A percentile compares a stretch with the other conserved stretches of the same genome.
phyloP scores from a whole-genome alignment of 495 filamentous ascomycete genomes.

The Penicillium subrubescens region DNA sequence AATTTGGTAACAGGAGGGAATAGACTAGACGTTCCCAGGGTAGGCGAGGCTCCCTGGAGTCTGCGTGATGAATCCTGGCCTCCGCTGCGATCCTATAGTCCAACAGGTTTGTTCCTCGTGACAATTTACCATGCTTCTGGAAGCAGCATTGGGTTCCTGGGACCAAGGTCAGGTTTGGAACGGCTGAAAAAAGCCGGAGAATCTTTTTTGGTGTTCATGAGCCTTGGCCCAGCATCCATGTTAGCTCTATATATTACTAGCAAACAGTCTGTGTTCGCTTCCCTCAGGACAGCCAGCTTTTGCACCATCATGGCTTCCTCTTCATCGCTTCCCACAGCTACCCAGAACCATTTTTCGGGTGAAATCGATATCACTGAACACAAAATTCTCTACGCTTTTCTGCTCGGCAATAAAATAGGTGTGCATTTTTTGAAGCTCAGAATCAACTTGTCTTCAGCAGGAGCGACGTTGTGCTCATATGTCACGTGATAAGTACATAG shows the following conservation, averaged over 20 bases:
- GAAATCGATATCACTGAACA: not conserved
- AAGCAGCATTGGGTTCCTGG: not conserved
- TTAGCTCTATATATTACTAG: too few species aligned
- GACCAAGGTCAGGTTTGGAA: not conserved
- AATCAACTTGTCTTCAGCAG: too few species aligned
- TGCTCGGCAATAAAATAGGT: too few species aligned
- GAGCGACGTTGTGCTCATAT: too few species aligned
- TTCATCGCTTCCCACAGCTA: not conserved
- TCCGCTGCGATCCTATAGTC: not conserved
- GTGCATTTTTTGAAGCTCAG: too few species aligned
- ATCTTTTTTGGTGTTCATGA: not conserved
- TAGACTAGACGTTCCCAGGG: too few species aligned
- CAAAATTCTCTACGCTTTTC: too few species aligned
- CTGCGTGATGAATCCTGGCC: conserved; percentile 1
- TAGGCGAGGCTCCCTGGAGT: conserved; percentile 2
- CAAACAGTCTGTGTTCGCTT: too few species aligned
- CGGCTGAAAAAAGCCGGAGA: not conserved
- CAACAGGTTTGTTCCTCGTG: conserved; percentile 3
- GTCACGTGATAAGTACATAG: too few species aligned
- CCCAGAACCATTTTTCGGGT: not conserved
- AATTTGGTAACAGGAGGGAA: too few species aligned
- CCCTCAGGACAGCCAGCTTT: too few species aligned
- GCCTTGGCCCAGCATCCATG: not conserved
- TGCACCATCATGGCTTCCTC: too few species aligned
- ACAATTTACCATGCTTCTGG: not conserved